Conservation (phyloP, 768 basidiomycete species). For the Scleroderma bovista region DNA sequence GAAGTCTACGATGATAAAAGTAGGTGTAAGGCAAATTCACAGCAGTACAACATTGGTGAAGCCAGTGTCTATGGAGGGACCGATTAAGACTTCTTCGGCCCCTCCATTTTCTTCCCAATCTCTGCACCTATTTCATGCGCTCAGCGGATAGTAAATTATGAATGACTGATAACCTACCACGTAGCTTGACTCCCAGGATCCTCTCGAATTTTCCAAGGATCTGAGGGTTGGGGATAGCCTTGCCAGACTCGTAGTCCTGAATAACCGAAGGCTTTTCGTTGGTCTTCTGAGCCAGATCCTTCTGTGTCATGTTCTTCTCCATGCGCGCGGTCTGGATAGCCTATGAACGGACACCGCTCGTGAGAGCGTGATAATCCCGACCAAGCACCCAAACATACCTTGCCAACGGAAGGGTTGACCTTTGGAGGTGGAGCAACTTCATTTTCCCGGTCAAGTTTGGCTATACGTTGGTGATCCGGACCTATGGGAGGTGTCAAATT, state of each 20-base stretch:
- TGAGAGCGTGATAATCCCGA: not conserved
- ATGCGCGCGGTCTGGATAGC: slow-evolving; percentile 79
- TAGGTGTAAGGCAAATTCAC: slow-evolving; percentile 15
- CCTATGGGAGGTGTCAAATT: slow-evolving; percentile 37
- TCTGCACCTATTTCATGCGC: slow-evolving; percentile 49
- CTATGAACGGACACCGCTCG: slow-evolving; percentile 30
- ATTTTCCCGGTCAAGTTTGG: slow-evolving; percentile 91
- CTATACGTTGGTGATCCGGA: slow-evolving; percentile 90
- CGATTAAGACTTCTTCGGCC: slow-evolving; percentile 63
- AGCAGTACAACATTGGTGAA: slow-evolving; percentile 24
- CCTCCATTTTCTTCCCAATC: slow-evolving; percentile 84
- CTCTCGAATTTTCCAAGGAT: slow-evolving; percentile 89
- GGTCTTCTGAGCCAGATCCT: slow-evolving; percentile 87
- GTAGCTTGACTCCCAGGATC: slow-evolving; percentile 77
- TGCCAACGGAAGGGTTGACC: slow-evolving; percentile 65
- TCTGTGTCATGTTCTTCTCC: slow-evolving; percentile 80
- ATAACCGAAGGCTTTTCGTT: slow-evolving; percentile 89
- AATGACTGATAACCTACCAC: slow-evolving; percentile 48
- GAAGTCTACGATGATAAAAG: slow-evolving; percentile 19
- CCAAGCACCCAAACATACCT: slow-evolving; percentile 39
- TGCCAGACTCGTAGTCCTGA: slow-evolving; percentile 86
- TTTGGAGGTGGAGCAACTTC: slow-evolving; percentile 91
- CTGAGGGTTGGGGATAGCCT: slow-evolving; percentile 81
- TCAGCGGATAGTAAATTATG: not conserved
- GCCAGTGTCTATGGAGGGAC: slow-evolving; percentile 32